Conservation (phyloP, 2,329 filamentous ascomycete genomes). For the Dendrostoma leiphaemia region DNA sequence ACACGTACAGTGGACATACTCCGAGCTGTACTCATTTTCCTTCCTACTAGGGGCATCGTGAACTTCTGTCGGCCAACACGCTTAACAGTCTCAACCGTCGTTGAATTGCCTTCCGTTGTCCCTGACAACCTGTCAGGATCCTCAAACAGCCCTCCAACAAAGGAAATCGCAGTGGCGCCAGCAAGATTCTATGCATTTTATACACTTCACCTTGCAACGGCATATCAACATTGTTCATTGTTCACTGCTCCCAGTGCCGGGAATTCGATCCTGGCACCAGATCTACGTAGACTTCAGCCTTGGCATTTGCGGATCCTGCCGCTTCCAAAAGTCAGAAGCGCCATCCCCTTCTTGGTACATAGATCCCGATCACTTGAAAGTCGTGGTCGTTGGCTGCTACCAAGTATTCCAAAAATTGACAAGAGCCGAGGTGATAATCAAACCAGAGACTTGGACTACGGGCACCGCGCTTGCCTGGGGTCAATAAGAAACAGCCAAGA, state of each 20-base stretch:
- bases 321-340: not conserved
- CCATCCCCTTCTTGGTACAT: no score
- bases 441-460: no score
- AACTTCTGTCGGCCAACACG: not conserved
- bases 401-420: no score
- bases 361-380: no score
- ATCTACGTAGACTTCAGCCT: not conserved
- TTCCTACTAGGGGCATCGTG: not conserved
- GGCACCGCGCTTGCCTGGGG: no score
- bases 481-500: no score
- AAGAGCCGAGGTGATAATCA: no score
- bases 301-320: not conserved
- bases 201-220: not conserved
- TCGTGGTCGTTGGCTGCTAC: no score
- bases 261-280: not conserved
- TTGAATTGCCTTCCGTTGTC: no score
- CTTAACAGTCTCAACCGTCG: no score
- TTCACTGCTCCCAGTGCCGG: not conserved
- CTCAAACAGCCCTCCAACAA: not conserved
- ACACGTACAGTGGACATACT: not conserved
- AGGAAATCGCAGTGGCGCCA: not conserved
- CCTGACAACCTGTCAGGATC: no score
- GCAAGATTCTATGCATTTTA: not conserved
- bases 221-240: not conserved
- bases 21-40: not conserved